Conservation (phyloP, 1,284 basidiomycete genomes). For the Trametes pubescens region DNA sequence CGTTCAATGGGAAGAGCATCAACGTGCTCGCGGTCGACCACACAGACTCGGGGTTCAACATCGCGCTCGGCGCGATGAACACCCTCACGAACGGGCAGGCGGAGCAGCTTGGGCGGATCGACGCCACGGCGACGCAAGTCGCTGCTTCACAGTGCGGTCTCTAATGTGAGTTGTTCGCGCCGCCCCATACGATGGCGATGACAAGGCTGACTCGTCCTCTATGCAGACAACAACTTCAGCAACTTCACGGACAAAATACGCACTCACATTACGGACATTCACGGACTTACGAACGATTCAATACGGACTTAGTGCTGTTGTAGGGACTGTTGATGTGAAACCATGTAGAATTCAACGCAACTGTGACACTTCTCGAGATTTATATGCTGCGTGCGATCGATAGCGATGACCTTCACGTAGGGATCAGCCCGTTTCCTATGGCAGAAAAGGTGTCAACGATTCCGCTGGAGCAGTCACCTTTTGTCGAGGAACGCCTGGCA, state of each 20-base stretch:
- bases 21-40: slow-evolving; percentile 52
- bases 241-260: slow-evolving; percentile 5
- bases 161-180: slow-evolving; percentile 22
- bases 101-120: slow-evolving; percentile 46
- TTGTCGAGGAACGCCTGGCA: too few relatives aligned
- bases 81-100: slow-evolving; percentile 49
- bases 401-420: too few relatives aligned
- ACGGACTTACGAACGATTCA: slow-evolving; percentile 15
- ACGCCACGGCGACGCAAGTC: slow-evolving; percentile 47
- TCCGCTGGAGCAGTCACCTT: too few relatives aligned
- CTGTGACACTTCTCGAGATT: not conserved
- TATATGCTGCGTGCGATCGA: too few relatives aligned
- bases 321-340: not conserved
- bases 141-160: slow-evolving; percentile 48
- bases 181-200: not conserved
- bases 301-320: slow-evolving; percentile 5
- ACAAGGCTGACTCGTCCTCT: not conserved
- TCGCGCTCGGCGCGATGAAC: slow-evolving; percentile 52
- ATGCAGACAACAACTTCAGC: not conserved
- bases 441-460: too few relatives aligned
- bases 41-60: slow-evolving; percentile 48
- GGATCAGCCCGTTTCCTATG: too few relatives aligned
- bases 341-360: not conserved
- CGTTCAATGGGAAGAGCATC: slow-evolving; percentile 47
- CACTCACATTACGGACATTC: slow-evolving; percentile 13